A percentile compares a stretch with the other conserved stretches of the same genome.
These are phyloP conservation scores for Termitomyces sp. DNA, from an alignment of 768 basidiomycete genomes.

Conservation along the genomic window DNA sequence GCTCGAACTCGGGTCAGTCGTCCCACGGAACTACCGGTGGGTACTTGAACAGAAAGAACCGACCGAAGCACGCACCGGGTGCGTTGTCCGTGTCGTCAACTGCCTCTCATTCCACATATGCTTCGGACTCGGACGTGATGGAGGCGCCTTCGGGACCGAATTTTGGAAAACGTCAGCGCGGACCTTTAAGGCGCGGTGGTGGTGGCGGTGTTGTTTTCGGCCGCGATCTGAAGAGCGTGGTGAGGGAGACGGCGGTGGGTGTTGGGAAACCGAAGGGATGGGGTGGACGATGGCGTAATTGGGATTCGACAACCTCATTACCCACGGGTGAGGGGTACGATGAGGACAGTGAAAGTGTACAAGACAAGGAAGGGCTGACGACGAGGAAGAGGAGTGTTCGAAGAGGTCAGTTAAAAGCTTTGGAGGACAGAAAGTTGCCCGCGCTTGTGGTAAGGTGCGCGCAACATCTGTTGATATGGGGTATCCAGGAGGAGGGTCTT, in stretches of 20 bases:
- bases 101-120: conserved; percentile 15
- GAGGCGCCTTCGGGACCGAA: conserved; percentile 36
- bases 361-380: conserved; percentile 5
- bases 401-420: conserved; percentile 22
- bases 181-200: conserved; percentile 37
- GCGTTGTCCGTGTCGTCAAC: conserved; percentile 57
- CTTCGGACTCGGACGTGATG: conserved; percentile 28
- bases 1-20: conserved; percentile 13
- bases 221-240: conserved; percentile 47
- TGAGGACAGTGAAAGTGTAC: conserved; percentile 13
- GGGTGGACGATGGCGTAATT: conserved; percentile 17
- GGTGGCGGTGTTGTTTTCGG: conserved; percentile 57
- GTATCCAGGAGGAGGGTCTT: conserved; percentile 79
- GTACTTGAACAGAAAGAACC: conserved; percentile 22
- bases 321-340: conserved; percentile 13
- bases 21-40: conserved; percentile 1
- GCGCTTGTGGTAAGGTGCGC: conserved; percentile 79
- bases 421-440: conserved; percentile 56
- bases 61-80: conserved; percentile 49
- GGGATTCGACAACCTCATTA: conserved; percentile 12
- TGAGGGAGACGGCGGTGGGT: conserved; percentile 49
- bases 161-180: conserved; percentile 54
- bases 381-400: conserved; percentile 16
- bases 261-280: conserved; percentile 18
- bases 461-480: conserved; percentile 79